Conservation (phyloP, 768 basidiomycete species). For the Aureoboletus auriporus region DNA sequence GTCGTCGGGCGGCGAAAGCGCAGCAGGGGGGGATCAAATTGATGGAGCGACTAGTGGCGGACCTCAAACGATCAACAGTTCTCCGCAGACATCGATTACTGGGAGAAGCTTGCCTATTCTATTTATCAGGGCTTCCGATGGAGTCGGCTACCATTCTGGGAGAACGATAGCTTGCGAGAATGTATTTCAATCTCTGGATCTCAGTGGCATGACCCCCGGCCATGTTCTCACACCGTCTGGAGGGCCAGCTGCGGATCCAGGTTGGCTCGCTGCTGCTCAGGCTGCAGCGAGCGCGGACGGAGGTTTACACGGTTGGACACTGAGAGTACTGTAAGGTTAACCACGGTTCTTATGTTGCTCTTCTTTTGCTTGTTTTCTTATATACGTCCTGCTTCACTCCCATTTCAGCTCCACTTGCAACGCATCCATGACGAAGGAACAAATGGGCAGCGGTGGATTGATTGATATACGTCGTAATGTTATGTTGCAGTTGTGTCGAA, state of each 20-base stretch:
- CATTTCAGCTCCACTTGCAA: constrained; percentile 4
- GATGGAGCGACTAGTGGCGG: constrained; percentile 24
- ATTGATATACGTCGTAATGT: constrained; percentile 26
- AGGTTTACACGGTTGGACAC: constrained; percentile 72
- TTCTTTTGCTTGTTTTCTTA: constrained; percentile 24
- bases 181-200: constrained; percentile 66
- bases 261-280: constrained; percentile 74
- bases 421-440: constrained; percentile 5
- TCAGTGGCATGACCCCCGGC: constrained; percentile 44
- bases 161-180: constrained; percentile 81
- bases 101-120: constrained; percentile 73
- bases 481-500: constrained; percentile 10
- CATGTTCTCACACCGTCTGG: constrained; percentile 43
- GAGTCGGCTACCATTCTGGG: constrained; percentile 88
- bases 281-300: constrained; percentile 63
- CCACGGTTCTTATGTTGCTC: constrained; percentile 21
- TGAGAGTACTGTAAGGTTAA: constrained; percentile 64
- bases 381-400: constrained; percentile 22
- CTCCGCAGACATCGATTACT: constrained; percentile 48
- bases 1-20: constrained; percentile 20
- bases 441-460: constrained; percentile 6
- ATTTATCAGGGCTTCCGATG: constrained; percentile 77
- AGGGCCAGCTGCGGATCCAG: constrained; percentile 48
- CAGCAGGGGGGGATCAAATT: constrained; percentile 23
- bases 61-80: constrained; percentile 20